These are phyloP conservation scores for Trypanosoma conorhini DNA, from an alignment of 208 protist genomes.

Conservation along the genomic window DNA sequence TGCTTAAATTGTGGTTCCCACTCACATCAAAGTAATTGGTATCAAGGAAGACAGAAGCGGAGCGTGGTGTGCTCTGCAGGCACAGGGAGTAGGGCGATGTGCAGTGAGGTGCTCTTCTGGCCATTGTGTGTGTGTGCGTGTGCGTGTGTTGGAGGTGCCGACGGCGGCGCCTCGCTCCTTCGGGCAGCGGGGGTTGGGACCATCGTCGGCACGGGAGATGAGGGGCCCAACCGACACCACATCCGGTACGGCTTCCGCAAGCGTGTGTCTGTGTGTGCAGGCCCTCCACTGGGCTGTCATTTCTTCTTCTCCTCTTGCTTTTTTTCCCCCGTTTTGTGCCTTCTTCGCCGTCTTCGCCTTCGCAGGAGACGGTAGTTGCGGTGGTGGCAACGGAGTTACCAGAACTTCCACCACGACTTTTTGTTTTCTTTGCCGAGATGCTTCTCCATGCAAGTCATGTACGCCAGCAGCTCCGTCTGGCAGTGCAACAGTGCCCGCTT, in stretches of 20 bases:
- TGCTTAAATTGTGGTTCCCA: not conserved
- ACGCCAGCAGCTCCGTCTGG: constrained; percentile 59
- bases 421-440: constrained; percentile 30
- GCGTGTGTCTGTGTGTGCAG: not conserved
- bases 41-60: not conserved
- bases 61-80: not conserved
- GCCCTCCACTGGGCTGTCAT: not conserved
- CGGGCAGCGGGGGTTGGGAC: no score
- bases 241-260: not conserved
- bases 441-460: constrained; percentile 81
- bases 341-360: not conserved
- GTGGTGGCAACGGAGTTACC: constrained; percentile 20
- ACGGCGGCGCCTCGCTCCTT: not conserved
- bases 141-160: not conserved
- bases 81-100: not conserved
- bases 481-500: constrained; percentile 57
- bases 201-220: not conserved
- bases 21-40: no score
- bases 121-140: not conserved
- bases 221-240: not conserved
- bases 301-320: not conserved
- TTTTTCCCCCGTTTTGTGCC: not conserved
- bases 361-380: not conserved
- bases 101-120: not conserved
- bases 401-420: constrained; percentile 47